phyloP scores from a whole-genome alignment of 2,329 filamentous ascomycete species.

The Cladosporium sp. region DNA sequence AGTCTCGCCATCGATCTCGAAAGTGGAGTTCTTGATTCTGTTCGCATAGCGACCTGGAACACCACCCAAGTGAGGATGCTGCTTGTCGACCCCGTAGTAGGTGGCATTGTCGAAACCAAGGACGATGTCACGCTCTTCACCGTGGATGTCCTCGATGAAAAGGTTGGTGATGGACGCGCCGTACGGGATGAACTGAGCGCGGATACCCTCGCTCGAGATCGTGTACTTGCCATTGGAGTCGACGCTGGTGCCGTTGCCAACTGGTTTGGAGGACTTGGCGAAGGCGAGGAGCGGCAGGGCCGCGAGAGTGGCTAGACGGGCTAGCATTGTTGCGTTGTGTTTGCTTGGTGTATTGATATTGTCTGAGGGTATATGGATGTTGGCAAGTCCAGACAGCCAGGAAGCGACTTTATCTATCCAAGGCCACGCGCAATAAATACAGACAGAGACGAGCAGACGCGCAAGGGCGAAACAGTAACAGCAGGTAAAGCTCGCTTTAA shows the following conservation, averaged over 20 bases:
- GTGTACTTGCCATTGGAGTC: slow-evolving; percentile 58
- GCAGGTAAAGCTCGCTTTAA: slow-evolving; percentile 1
- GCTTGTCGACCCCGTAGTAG: slow-evolving; percentile 60
- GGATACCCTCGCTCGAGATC: slow-evolving; percentile 61
- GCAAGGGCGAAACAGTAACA: not conserved
- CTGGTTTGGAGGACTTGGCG: slow-evolving; percentile 12
- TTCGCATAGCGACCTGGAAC: slow-evolving; percentile 74
- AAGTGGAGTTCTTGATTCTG: slow-evolving; percentile 68
- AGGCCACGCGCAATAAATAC: too few species aligned
- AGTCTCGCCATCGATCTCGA: slow-evolving; percentile 43
- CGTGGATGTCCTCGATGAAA: slow-evolving; percentile 64
- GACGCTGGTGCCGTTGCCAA: slow-evolving; percentile 22
- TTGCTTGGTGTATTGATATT: not conserved
- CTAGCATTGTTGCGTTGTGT: slow-evolving; percentile 6
- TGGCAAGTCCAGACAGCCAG: not conserved
- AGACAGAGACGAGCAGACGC: too few species aligned
- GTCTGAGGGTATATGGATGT: not conserved
- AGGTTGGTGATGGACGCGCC: slow-evolving; percentile 69
- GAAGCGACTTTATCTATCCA: too few species aligned
- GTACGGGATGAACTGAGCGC: slow-evolving; percentile 67
- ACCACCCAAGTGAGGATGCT: slow-evolving; percentile 67
- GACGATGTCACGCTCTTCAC: slow-evolving; percentile 65
- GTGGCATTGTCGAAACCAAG: slow-evolving; percentile 71
- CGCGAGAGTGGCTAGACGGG: slow-evolving; percentile 15
- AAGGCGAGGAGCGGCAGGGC: slow-evolving; percentile 19